phyloP scores from a whole-genome alignment of 208 protist genomes.

The Trypanosomatidae sp. region DNA sequence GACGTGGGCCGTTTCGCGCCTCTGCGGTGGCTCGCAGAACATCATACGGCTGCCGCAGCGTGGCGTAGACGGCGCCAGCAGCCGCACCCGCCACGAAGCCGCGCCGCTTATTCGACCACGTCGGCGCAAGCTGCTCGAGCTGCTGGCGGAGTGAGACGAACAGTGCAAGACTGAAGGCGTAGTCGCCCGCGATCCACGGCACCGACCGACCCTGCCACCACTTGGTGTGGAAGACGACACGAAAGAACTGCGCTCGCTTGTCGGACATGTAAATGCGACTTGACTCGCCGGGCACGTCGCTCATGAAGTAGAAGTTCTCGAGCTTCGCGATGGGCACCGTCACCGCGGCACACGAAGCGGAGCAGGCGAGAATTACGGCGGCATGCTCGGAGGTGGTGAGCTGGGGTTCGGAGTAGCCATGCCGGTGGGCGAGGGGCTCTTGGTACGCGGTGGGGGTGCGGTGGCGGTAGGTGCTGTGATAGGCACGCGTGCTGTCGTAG shows the following conservation, averaged over 20 bases:
- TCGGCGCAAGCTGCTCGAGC: slow-evolving; percentile 1
- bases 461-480: slow-evolving; percentile 18
- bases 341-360: slow-evolving; percentile 33
- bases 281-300: slow-evolving; percentile 74
- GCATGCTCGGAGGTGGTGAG: slow-evolving; percentile 51
- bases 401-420: slow-evolving; percentile 70
- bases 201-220: slow-evolving; percentile 71
- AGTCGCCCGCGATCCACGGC: slow-evolving; percentile 30
- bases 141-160: slow-evolving; percentile 40
- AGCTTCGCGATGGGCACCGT: slow-evolving; percentile 54
- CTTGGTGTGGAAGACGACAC: slow-evolving; percentile 54
- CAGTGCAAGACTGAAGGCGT: slow-evolving; percentile 40
- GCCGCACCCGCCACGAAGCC: slow-evolving; percentile 64
- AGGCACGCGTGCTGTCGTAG: slow-evolving; percentile 14
- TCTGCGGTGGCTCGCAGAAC: slow-evolving; percentile 76
- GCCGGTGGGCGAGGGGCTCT: slow-evolving; percentile 52
- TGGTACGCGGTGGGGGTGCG: slow-evolving; percentile 42
- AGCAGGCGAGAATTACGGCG: slow-evolving; percentile 44
- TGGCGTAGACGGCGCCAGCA: slow-evolving; percentile 47
- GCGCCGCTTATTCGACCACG: slow-evolving; percentile 5
- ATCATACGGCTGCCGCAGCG: slow-evolving; percentile 71
- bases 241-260: slow-evolving; percentile 79
- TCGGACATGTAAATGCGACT: slow-evolving; percentile 72
- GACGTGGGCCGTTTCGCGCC: slow-evolving; percentile 28
- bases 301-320: slow-evolving; percentile 77